Base-by-base conservation (phyloP, 1,284 basidiomycete species). In the Pyrrhoderma lamaoense region DNA sequence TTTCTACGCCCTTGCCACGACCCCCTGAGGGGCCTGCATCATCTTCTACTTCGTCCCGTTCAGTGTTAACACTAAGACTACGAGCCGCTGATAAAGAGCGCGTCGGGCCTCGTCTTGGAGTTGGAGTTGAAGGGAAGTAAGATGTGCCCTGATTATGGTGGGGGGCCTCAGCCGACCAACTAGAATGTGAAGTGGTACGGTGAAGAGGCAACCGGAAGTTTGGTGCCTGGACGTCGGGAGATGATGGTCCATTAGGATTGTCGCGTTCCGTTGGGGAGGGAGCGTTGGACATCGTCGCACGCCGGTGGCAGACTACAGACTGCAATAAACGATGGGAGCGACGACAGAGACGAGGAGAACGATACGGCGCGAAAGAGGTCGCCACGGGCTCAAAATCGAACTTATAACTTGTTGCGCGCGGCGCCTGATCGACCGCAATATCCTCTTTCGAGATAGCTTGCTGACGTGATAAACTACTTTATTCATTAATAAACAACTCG, bases 131-230 rank as follows among this genome's bases (percentile, higher is more conserved):
- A 19, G 73, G 66, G 60, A 74, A 80, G 64, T 85, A 84, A 3
- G 84, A 83, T 7, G 82, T 80, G 47, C 80, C 84, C 60, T 81
- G 77, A 56, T 78, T 70, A 62, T 81, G 79, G 60, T 83, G 82
- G 14, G 50, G 45, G 34, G 46, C 44, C n/a, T 56, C 50, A 16
- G 53, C 39, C 9, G 53, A 51, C 53, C 53, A 55, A 21, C 31
- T 48, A n/a, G 53, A 47, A 3, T 45, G 45, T 27, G 53, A 55
- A 16, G 49, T 48, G 35, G 40, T 55, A n/a, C 53, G 49, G 38
- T 51, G 49, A 16, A 55, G 3, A 22, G 49, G 39, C n/a, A 38
- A 23, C 9, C 52, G 46, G 22, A 34, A 31, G 11, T n/a, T 37
- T 31, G 49, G 49, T 16, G 49, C 19, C 21, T 40, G 36, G 2